A percentile compares a stretch with the other conserved stretches of the same genome.
These are phyloP conservation scores for Phytopythium kandeliae DNA, from an alignment of 352 stramenopile species.

Conservation along the genomic window DNA sequence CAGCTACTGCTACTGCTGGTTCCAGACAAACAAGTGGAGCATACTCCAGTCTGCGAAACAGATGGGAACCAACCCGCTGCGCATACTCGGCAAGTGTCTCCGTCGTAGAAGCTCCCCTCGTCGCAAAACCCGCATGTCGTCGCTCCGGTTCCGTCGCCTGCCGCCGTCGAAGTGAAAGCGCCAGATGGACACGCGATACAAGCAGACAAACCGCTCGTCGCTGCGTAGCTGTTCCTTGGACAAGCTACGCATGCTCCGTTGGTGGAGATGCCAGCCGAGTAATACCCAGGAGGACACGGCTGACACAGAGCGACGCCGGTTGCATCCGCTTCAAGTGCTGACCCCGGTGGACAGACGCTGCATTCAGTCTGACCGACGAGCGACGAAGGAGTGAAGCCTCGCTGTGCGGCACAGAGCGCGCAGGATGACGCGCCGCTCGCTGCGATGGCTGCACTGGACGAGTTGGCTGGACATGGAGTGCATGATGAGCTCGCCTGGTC, in stretches of 20 bases:
- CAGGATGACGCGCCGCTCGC: conserved; percentile 17
- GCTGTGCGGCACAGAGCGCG: conserved; percentile 19
- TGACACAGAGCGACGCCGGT: conserved; percentile 14
- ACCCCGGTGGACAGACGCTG: conserved; percentile 21
- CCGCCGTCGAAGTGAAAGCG: conserved; percentile 20
- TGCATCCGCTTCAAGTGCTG: conserved; percentile 9
- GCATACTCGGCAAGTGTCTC: conserved; percentile 18
- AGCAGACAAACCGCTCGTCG: conserved; percentile 9
- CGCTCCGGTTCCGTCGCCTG: conserved; percentile 13
- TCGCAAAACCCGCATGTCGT: conserved; percentile 30
- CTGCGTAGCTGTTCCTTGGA: conserved; percentile 31
- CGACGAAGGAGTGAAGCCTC: conserved; percentile 23
- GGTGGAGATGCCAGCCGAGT: conserved; percentile 15
- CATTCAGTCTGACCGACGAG: conserved; percentile 25
- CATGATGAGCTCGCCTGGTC: conserved; percentile 25
- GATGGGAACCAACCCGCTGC: conserved; percentile 17
- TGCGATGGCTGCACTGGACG: conserved; percentile 23
- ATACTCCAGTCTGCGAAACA: conserved; percentile 16
- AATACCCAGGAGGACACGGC: conserved; percentile 32
- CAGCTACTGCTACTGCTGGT: conserved; percentile 18
- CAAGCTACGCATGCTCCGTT: conserved; percentile 38
- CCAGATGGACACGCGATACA: conserved; percentile 30
- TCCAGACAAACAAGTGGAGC: conserved; percentile 32
- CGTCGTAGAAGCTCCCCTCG: conserved; percentile 23
- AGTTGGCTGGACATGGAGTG: conserved; percentile 42